Evolutionary conservation across 2,329 filamentous ascomycete species (phyloP).

Genomic region (Drechslerella stenobrocha): DNA sequence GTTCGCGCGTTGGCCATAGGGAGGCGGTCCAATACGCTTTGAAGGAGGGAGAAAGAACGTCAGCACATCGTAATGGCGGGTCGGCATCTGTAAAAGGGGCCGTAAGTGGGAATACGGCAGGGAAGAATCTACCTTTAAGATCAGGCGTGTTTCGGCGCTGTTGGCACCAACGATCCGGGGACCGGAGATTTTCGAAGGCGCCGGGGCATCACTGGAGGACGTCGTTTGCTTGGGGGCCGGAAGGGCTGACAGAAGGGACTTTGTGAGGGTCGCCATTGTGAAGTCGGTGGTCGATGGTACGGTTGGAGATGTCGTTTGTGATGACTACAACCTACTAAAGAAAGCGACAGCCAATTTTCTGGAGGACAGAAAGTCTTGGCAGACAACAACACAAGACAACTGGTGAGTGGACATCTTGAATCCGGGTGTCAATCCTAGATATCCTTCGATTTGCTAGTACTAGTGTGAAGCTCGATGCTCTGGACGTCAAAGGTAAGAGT

Average conservation of each 20-base stretch:
- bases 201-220: constrained; percentile 41
- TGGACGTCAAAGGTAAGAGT: too few relatives aligned
- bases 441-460: too few relatives aligned
- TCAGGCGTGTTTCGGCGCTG: constrained; percentile 83
- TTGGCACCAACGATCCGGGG: constrained; percentile 78
- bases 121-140: constrained; percentile 66
- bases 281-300: constrained; percentile 38
- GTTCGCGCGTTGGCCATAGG: constrained; percentile 82
- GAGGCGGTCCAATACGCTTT: constrained; percentile 77
- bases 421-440: too few relatives aligned
- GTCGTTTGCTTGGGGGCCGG: constrained; percentile 50
- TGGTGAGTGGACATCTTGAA: too few relatives aligned
- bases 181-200: constrained; percentile 68
- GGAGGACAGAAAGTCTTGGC: neutral
- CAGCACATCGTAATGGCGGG: constrained; percentile 38
- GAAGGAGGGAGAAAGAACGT: constrained; percentile 42
- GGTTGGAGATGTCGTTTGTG: constrained; percentile 22
- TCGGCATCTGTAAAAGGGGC: constrained; percentile 5
- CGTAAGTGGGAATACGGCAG: neutral
- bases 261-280: constrained; percentile 52
- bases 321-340: constrained; percentile 10
- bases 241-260: constrained; percentile 51
- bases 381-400: too few relatives aligned
- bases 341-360: neutral
- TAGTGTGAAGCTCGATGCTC: too few relatives aligned